Base-by-base conservation (phyloP, 1,139 yeast genomes). In the Kazachstania sp. region DNA sequence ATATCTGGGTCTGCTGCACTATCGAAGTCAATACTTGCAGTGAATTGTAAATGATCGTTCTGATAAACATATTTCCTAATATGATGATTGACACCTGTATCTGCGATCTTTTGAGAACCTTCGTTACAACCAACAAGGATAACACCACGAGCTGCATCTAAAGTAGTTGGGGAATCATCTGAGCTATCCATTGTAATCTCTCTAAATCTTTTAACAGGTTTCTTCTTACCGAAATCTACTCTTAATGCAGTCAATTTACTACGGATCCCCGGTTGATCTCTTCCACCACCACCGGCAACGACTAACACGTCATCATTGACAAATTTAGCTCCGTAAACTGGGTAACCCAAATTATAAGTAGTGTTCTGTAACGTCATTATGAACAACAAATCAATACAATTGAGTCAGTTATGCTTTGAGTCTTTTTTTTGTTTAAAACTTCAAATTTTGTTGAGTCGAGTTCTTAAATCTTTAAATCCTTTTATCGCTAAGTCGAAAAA, bases 251-350 rank as follows among this genome's bases (percentile, higher is more conserved):
- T 80, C 56, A 90, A 71, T 63, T 85, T 87, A 66, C 90, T 90
- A 41, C 92, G 86, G 82, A 59, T 78, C 15, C 95, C 95, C 65
- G 86, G 95, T 37, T 97, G 97, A 36, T 96, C 97, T 8, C 37
- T 16, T 41, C 97, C 97, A 36, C 97, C 97, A 43, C 98, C 98
- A 39, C 98, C 98, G 5, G 88, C 79, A 29, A 84, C 85, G 45
- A 88, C 66, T 34, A 88, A 65, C 3, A 82, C 76, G 54, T 73
- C 71, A 55, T 81, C 75, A 56, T 78, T 73, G 46, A 82, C 71
- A 63, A 86, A 90, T 54, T 77, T 76, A 49, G 90, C 81, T 2
- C 86, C 94, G 59, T 83, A 85, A 15, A 87, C 75, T 0, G 98
- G 97, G 60, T 84, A 87, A 3, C 86, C 90, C 41, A 83, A 71